Evolutionary conservation across 108 stramenopile genomes (phyloP).

Genomic region (Skeletonema marinoi): DNA sequence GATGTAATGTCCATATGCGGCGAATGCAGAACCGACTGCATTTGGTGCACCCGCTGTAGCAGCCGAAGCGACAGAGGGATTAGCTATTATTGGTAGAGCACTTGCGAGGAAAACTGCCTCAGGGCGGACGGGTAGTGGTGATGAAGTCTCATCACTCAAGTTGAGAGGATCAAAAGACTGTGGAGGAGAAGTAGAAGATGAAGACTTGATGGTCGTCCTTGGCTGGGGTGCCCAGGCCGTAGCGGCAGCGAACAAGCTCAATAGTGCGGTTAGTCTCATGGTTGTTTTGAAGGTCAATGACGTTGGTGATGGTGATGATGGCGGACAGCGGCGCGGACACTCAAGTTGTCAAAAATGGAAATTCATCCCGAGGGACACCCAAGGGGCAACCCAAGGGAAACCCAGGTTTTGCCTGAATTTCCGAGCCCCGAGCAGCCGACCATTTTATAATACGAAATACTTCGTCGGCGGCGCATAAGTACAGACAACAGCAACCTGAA

Average conservation of each 20-base stretch:
- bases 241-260: conserved; percentile 10
- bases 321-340: too few species aligned
- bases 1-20: conserved; percentile 79
- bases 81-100: conserved; percentile 16
- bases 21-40: conserved; percentile 60
- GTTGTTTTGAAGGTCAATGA: not conserved
- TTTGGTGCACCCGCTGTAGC: conserved; percentile 48
- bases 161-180: conserved; percentile 28
- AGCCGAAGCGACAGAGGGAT: conserved; percentile 45
- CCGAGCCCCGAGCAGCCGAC: too few species aligned
- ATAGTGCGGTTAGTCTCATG: conserved; percentile 12
- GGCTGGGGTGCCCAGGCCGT: conserved; percentile 37
- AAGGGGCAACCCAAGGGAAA: too few species aligned
- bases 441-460: too few species aligned
- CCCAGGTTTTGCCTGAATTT: too few species aligned
- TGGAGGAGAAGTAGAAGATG: conserved; percentile 2
- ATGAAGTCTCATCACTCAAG: conserved; percentile 4
- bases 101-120: conserved; percentile 18
- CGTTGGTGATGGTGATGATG: not conserved
- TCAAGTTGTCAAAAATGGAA: too few species aligned
- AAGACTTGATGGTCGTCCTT: conserved; percentile 2
- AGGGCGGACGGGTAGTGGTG: conserved; percentile 5
- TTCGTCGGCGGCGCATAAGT: too few species aligned
- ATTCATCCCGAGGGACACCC: too few species aligned
- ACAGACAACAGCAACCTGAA: not conserved